Percentiles rank a stretch among this genome's conserved stretches.
Evolutionary conservation across 768 basidiomycete species (phyloP).

Genomic region (Boletales sp.): DNA sequence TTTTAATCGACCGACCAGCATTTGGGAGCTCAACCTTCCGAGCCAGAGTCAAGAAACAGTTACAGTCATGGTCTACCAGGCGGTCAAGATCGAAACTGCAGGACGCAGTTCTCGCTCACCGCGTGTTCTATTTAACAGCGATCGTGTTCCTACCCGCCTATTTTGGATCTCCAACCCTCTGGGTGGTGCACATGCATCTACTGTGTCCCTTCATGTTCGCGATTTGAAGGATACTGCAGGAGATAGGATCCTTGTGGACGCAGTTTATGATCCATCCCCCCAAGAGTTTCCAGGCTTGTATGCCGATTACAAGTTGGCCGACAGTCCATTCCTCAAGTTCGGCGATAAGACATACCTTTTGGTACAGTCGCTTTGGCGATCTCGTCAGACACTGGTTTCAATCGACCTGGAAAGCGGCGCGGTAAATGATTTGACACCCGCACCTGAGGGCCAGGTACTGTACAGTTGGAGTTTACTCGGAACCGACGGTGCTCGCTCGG

Average conservation of each 20-base stretch:
- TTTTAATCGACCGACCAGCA: conserved; percentile 53
- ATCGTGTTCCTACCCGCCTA: conserved; percentile 26
- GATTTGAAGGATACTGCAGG: conserved; percentile 27
- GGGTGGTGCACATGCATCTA: conserved; percentile 60
- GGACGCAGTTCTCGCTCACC: conserved; percentile 58
- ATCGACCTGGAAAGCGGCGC: conserved; percentile 40
- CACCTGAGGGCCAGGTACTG: conserved; percentile 14
- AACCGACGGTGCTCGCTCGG: conserved; percentile 39
- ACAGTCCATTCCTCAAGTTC: conserved; percentile 37
- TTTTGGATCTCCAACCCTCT: conserved; percentile 53
- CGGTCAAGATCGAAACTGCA: conserved; percentile 34
- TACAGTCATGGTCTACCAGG: conserved; percentile 18
- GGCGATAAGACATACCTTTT: conserved; percentile 20
- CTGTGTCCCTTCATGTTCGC: conserved; percentile 45
- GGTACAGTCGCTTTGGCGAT: conserved; percentile 52
- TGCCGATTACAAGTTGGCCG: conserved; percentile 44
- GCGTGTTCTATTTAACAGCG: conserved; percentile 35
- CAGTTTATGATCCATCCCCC: conserved; percentile 36
- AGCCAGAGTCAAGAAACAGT: conserved; percentile 1
- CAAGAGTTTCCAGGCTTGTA: conserved; percentile 63
- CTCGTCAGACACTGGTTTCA: conserved; percentile 47
- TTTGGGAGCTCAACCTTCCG: conserved; percentile 48
- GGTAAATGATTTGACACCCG: conserved; percentile 32
- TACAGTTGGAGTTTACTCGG: conserved; percentile 55
- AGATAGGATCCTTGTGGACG: conserved; percentile 36